Conservation (phyloP, 306 rosid species). For the Casuarina glauca region DNA sequence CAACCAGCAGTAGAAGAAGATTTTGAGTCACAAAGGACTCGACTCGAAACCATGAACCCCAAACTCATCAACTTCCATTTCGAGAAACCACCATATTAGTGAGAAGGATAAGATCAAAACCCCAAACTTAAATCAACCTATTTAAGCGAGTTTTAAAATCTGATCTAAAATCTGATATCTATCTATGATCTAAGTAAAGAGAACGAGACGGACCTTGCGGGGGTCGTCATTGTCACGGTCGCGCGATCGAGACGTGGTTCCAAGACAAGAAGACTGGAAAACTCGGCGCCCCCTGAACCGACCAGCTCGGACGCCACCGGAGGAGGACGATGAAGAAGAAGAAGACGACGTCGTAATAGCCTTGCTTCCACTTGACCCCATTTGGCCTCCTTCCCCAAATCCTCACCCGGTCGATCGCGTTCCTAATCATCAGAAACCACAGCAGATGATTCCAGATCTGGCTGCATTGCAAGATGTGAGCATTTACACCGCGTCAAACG, state of each 20-base stretch:
- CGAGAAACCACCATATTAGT: too few relatives aligned
- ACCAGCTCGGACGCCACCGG: conserved; percentile 42
- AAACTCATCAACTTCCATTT: too few relatives aligned
- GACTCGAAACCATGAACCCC: not conserved
- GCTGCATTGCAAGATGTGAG: not conserved
- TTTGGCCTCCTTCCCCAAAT: conserved; percentile 17
- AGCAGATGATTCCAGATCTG: conserved; percentile 41
- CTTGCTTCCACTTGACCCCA: conserved; percentile 93
- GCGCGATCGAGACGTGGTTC: conserved; percentile 77
- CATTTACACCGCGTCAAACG: conserved; percentile 10
- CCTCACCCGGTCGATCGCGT: not conserved
- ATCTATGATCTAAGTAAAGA: not conserved
- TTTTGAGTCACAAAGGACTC: not conserved
- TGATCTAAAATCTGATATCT: not conserved
- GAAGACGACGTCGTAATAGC: conserved; percentile 47
- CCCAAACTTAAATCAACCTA: not conserved
- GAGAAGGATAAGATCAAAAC: too few relatives aligned
- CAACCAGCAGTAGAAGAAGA: not conserved
- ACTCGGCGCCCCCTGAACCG: conserved; percentile 59
- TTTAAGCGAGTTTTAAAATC: not conserved
- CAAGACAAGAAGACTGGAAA: conserved; percentile 71
- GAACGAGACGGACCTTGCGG: conserved; percentile 37
- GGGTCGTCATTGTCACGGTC: conserved; percentile 63
- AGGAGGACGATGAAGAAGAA: conserved; percentile 32
- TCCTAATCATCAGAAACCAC: conserved; percentile 10